phyloP scores from a whole-genome alignment of 1,284 basidiomycete genomes.

The Coniferiporia weirii region DNA sequence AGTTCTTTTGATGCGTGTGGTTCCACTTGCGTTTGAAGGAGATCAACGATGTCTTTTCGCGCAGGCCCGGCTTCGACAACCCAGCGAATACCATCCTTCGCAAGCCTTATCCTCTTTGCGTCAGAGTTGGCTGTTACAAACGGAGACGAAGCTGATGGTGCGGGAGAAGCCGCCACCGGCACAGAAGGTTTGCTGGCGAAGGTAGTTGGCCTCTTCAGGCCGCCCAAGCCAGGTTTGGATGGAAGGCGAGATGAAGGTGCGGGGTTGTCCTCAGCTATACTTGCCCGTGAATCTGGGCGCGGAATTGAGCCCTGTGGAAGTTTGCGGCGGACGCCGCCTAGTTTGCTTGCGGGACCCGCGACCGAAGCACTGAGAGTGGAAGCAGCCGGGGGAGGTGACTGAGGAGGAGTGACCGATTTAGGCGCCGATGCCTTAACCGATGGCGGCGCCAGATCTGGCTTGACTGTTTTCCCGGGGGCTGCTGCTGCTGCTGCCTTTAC shows the following conservation, averaged over 20 bases:
- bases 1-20: conserved; percentile 75
- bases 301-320: conserved; percentile 54
- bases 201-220: conserved; percentile 46
- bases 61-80: conserved; percentile 77
- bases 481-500: conserved; percentile 64
- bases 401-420: conserved; percentile 4
- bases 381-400: conserved; percentile 31
- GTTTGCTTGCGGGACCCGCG: conserved; percentile 37
- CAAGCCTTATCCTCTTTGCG: conserved; percentile 66
- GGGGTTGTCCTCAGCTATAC: conserved; percentile 42
- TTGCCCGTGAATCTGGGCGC: conserved; percentile 59
- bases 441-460: conserved; percentile 16
- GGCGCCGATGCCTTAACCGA: conserved; percentile 3
- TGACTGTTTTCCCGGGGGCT: conserved; percentile 24
- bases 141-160: conserved; percentile 36
- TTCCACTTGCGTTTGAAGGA: conserved; percentile 91
- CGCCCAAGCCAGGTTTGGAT: conserved; percentile 37
- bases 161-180: conserved; percentile 29
- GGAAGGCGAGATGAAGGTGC: conserved; percentile 34
- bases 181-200: conserved; percentile 26
- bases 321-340: conserved; percentile 62
- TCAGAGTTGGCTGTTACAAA: conserved; percentile 73
- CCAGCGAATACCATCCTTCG: conserved; percentile 81
- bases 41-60: conserved; percentile 83
- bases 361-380: conserved; percentile 29